Conservation (phyloP, 345 rosid genomes). For the Nephelium lappaceum region DNA sequence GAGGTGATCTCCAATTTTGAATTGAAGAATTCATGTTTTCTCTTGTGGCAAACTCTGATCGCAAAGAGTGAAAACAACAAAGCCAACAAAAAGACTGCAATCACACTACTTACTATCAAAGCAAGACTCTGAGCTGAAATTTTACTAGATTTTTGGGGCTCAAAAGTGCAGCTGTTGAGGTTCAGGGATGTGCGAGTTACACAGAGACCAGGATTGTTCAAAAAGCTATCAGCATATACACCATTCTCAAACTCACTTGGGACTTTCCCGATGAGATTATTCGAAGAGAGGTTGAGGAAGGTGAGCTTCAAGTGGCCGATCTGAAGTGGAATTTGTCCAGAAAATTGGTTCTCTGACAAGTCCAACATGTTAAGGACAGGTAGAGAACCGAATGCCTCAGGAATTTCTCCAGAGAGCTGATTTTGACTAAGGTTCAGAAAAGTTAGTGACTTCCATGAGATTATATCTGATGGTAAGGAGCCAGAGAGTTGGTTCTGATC, state of each 20-base stretch:
- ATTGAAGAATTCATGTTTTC: neutral
- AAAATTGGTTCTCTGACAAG: conserved; percentile 52
- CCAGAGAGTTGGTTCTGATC: conserved; percentile 55
- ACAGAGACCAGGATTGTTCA: conserved; percentile 59
- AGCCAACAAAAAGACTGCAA: conserved; percentile 16
- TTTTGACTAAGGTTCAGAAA: conserved; percentile 49
- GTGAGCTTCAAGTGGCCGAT: conserved; percentile 29
- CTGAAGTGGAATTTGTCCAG: conserved; percentile 52
- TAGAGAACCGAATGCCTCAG: conserved; percentile 34
- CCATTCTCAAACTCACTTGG: conserved; percentile 45
- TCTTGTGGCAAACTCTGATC: conserved; percentile 32
- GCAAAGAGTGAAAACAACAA: conserved; percentile 20
- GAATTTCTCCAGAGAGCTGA: conserved; percentile 54
- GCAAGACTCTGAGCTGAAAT: conserved; percentile 23
- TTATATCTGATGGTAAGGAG: conserved; percentile 42
- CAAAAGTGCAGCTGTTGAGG: conserved; percentile 36
- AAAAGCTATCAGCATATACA: conserved; percentile 46
- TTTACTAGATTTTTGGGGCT: conserved; percentile 15
- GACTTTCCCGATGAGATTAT: conserved; percentile 51
- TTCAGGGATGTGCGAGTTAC: conserved; percentile 25
- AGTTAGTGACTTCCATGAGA: conserved; percentile 46
- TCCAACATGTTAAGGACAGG: conserved; percentile 41
- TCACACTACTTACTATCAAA: conserved; percentile 18
- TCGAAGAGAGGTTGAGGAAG: conserved; percentile 58
- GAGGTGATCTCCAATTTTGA: conserved; percentile 46